Base-by-base conservation (phyloP, 371 early-diverging fungal genomes). In the Paraphysoderma sedebokerense region DNA sequence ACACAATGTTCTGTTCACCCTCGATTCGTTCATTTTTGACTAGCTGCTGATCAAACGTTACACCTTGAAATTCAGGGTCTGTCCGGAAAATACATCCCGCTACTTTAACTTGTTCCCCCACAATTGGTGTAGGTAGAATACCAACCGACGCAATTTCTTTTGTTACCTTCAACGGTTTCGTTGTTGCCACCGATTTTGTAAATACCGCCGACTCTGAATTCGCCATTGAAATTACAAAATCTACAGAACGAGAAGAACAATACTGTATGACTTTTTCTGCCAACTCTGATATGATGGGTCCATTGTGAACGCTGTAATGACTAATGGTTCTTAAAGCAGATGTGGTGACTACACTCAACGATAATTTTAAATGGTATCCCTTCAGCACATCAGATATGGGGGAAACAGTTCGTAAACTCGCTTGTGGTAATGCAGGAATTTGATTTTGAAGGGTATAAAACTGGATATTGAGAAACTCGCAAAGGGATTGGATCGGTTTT, bases 281-380 rank as follows among this genome's bases (percentile, higher is more conserved):
- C n/a, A n/a, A n/a, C n/a, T n/a, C n/a, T n/a, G n/a, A n/a, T n/a
- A n/a, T n/a, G n/a, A n/a, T n/a, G n/a, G n/a, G n/a, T n/a, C n/a
- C n/a, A n/a, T n/a, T n/a, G n/a, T n/a, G n/a, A n/a, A n/a, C n/a
- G n/a, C n/a, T n/a, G n/a, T 72, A 81, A 8, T 81, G 82, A 20
- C 76, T 78, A 48, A 82, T 70, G 5, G 82, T 82, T 38, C 83
- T 76, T 48, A 82, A 49, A 24, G 81, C 82, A 5, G 79, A 79
- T 1, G 81, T 68, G 3, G 78, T 65, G 48, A 74, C 81, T 55
- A 80, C 66, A 19, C 77, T 82, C 30, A 82, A 55, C 26, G 80
- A 67, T 11, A 81, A 63, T 56, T 82, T 82, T 34, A 79, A 54
- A 9, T 68, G n/a, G n/a, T n/a, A n/a, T n/a, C n/a, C n/a, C n/a